These are phyloP conservation scores for Dothistroma pini DNA, from an alignment of 2,329 filamentous ascomycete genomes.

Conservation along the genomic window DNA sequence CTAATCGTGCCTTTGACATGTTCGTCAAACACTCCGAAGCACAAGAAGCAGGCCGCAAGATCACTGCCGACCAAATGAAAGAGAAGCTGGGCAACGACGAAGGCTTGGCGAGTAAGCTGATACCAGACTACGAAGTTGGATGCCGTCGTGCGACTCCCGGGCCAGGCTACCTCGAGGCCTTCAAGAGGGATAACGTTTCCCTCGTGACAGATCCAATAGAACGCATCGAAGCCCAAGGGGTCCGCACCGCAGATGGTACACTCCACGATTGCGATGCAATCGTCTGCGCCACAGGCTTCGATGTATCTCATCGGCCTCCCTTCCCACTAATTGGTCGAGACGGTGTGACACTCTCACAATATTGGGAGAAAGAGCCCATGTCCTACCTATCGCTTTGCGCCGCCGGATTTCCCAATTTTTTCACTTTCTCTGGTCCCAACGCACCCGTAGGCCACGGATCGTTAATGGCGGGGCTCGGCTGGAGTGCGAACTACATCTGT, in stretches of 20 bases:
- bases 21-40: constrained; percentile 53
- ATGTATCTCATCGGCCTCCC: constrained; percentile 36
- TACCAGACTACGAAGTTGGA: constrained; percentile 61
- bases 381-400: constrained; percentile 25
- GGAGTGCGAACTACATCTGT: constrained; percentile 30
- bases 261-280: constrained; percentile 20
- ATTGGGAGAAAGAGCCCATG: constrained; percentile 25
- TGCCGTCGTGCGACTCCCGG: constrained; percentile 58
- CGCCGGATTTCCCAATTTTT: constrained; percentile 23
- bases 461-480: constrained; percentile 27
- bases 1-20: constrained; percentile 33
- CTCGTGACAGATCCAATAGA: constrained; percentile 29
- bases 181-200: constrained; percentile 30
- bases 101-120: constrained; percentile 52
- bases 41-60: constrained; percentile 21
- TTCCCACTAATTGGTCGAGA: constrained; percentile 39
- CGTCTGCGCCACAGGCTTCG: constrained; percentile 39
- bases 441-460: constrained; percentile 27
- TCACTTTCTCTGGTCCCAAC: constrained; percentile 28
- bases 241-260: constrained; percentile 23
- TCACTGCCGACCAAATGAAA: constrained; percentile 44
- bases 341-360: constrained; percentile 20
- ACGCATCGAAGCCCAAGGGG: constrained; percentile 25
- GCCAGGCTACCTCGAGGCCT: constrained; percentile 40
- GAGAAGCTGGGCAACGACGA: constrained; percentile 53